Percentiles rank a stretch among this genome's conserved stretches.
Evolutionary conservation across 1,139 yeast species (phyloP).

Genomic region (Candida albicans): DNA sequence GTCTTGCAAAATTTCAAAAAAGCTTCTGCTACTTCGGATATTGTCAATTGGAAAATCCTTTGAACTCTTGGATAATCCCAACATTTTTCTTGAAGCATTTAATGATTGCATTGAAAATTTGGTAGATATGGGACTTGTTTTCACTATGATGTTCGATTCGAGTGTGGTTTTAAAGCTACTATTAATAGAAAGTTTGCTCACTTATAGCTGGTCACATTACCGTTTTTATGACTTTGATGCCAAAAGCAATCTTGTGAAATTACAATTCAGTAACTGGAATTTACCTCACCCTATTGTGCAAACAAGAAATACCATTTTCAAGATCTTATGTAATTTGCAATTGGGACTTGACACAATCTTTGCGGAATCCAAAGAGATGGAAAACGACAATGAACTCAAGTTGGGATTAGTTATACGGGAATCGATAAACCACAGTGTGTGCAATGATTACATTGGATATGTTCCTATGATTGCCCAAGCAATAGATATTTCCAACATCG

Average conservation of each 20-base stretch:
- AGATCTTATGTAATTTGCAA: slow-evolving; percentile 34
- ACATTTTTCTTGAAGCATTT: slow-evolving; percentile 32
- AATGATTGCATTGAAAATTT: slow-evolving; percentile 35
- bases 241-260: slow-evolving; percentile 5
- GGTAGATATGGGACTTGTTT: slow-evolving; percentile 30
- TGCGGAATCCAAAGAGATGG: slow-evolving; percentile 5
- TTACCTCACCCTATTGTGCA: slow-evolving; percentile 26
- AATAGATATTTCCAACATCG: slow-evolving; percentile 22
- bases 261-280: slow-evolving; percentile 23
- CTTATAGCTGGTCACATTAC: slow-evolving; percentile 43
- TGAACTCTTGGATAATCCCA: slow-evolving; percentile 24
- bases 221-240: slow-evolving; percentile 13
- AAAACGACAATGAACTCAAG: slow-evolving; percentile 24
- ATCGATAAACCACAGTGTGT: slow-evolving; percentile 20
- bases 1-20: slow-evolving; percentile 10
- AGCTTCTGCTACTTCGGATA: slow-evolving; percentile 17
- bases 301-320: slow-evolving; percentile 28
- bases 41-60: slow-evolving; percentile 16
- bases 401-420: slow-evolving; percentile 26
- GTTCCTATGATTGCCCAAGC: slow-evolving; percentile 40
- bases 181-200: slow-evolving; percentile 32
- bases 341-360: slow-evolving; percentile 26
- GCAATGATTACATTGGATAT: slow-evolving; percentile 32
- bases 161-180: slow-evolving; percentile 17
- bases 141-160: slow-evolving; percentile 20